Percentiles rank a stretch among this genome's conserved stretches.
Conservation (phyloP, 805 yeast species). For the Pichia scutulata region DNA sequence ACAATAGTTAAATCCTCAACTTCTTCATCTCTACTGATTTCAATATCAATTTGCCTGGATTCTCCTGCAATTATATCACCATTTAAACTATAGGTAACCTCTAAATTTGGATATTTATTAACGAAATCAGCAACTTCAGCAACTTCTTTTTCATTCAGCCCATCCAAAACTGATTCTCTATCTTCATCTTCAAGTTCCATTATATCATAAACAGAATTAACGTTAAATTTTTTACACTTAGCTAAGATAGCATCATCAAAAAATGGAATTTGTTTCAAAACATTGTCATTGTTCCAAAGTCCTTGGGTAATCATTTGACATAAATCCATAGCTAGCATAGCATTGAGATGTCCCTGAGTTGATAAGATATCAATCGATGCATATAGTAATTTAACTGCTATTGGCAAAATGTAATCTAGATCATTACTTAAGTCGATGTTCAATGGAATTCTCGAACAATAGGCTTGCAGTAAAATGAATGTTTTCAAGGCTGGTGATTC, state of each 20-base stretch:
- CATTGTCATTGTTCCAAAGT: slow-evolving; percentile 71
- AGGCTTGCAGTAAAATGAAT: slow-evolving; percentile 71
- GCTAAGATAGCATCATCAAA: slow-evolving; percentile 42
- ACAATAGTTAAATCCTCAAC: slow-evolving; percentile 53
- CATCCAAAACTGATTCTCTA: slow-evolving; percentile 52
- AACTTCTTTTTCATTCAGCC: slow-evolving; percentile 41
- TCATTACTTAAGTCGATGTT: slow-evolving; percentile 59
- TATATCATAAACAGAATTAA: slow-evolving; percentile 73
- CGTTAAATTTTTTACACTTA: slow-evolving; percentile 46
- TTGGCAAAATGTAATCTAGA: slow-evolving; percentile 42
- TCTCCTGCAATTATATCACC: slow-evolving; percentile 36
- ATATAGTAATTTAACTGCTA: slow-evolving; percentile 44
- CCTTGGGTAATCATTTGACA: slow-evolving; percentile 86
- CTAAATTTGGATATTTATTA: slow-evolving; percentile 83
- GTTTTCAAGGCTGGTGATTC: slow-evolving; percentile 60
- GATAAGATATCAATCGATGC: slow-evolving; percentile 72
- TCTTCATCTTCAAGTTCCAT: slow-evolving; percentile 61
- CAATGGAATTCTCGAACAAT: slow-evolving; percentile 58
- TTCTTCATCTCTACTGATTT: slow-evolving; percentile 67
- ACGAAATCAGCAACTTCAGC: slow-evolving; percentile 77
- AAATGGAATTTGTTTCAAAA: slow-evolving; percentile 76
- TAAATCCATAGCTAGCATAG: slow-evolving; percentile 77
- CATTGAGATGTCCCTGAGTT: slow-evolving; percentile 71
- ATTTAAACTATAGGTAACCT: slow-evolving; percentile 48
- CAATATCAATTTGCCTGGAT: slow-evolving; percentile 39